Evolutionary conservation across 2,329 filamentous ascomycete species (phyloP).

Genomic region (Delphinella strobiligena): DNA sequence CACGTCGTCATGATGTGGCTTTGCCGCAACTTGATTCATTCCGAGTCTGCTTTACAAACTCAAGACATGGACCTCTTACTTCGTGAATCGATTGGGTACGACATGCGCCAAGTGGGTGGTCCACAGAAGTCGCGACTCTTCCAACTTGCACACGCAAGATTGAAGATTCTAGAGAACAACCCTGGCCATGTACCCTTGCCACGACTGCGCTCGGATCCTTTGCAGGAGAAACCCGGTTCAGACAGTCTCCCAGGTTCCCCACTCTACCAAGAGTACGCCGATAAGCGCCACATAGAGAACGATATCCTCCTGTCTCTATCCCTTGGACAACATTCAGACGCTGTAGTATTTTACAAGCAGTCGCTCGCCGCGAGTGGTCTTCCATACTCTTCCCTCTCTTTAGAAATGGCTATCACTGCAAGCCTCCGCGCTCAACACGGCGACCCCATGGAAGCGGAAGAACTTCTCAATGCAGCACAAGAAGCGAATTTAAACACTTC

Average conservation of each 20-base stretch:
- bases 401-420: constrained; percentile 20
- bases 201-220: too few relatives aligned
- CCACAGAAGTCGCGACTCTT: too few relatives aligned
- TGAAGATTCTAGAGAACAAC: background rate
- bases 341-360: constrained; percentile 15
- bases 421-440: constrained; percentile 15
- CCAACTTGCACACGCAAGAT: background rate
- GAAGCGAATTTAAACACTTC: constrained; percentile 19
- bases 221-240: background rate
- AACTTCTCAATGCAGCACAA: constrained; percentile 14
- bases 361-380: constrained; percentile 13
- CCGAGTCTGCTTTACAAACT: constrained; percentile 12
- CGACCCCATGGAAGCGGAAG: constrained; percentile 11
- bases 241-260: background rate
- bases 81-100: constrained; percentile 15
- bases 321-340: constrained; percentile 11
- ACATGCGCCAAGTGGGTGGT: constrained; percentile 17
- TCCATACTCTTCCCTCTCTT: constrained; percentile 14
- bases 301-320: constrained; percentile 18
- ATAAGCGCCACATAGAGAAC: constrained; percentile 6
- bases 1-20: constrained; percentile 17
- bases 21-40: constrained; percentile 12
- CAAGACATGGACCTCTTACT: constrained; percentile 12
- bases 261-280: background rate
- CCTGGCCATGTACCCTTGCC: too few relatives aligned